A percentile compares a stretch with the other conserved stretches of the same genome.
These are phyloP conservation scores for Diatrype stigma DNA, from an alignment of 2,329 filamentous ascomycete genomes.

Conservation along the genomic window DNA sequence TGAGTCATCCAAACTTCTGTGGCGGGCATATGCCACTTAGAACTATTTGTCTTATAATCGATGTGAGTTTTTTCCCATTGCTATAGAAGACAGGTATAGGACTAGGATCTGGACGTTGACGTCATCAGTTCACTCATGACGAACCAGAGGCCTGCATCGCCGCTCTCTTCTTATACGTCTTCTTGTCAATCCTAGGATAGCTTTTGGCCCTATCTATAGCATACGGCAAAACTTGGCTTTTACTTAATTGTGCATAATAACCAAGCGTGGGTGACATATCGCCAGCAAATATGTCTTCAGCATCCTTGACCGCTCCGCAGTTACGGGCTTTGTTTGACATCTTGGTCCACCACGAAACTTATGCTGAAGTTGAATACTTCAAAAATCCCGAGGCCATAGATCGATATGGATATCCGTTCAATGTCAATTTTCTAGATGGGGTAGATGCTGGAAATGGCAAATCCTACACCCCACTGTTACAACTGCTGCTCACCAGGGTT, in stretches of 20 bases:
- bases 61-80: background rate
- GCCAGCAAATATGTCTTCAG: slow-evolving; percentile 9
- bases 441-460: slow-evolving; percentile 22
- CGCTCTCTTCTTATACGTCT: background rate
- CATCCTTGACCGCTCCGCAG: slow-evolving; percentile 33
- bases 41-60: too few species aligned
- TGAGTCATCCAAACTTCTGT: too few species aligned
- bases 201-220: too few species aligned
- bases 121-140: background rate
- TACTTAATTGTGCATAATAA: too few species aligned
- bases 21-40: too few species aligned
- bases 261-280: background rate
- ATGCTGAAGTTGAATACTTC: slow-evolving; percentile 68
- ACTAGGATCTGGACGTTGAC: background rate
- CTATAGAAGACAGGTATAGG: too few species aligned
- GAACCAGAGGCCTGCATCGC: too few species aligned
- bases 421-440: slow-evolving; percentile 16
- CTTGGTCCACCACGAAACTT: slow-evolving; percentile 56
- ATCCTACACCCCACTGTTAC: slow-evolving; percentile 61
- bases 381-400: slow-evolving; percentile 60
- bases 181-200: background rate
- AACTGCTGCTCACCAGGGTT: slow-evolving; percentile 62
- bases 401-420: slow-evolving; percentile 68
- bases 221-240: too few species aligned
- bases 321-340: slow-evolving; percentile 55